Percentiles rank a stretch among this genome's conserved stretches.
Evolutionary conservation across 208 protist species (phyloP).

Genomic region (Acanthamoeba rhysodes): DNA sequence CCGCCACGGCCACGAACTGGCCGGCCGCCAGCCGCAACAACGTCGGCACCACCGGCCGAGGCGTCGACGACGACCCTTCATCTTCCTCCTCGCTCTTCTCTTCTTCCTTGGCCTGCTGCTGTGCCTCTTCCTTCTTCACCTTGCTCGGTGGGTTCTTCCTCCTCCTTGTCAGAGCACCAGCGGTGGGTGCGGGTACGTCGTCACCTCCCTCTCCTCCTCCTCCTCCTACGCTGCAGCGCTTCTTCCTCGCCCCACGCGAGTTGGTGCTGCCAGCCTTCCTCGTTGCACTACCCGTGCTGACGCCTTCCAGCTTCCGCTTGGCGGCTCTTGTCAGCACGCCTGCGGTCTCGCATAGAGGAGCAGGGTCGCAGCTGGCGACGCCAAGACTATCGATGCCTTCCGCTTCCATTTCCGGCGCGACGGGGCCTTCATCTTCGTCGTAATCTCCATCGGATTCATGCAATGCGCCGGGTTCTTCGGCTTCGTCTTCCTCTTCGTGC

Average conservation of each 20-base stretch:
- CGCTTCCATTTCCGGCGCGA: no score
- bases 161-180: not conserved
- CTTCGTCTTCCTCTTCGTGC: no score
- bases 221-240: not conserved
- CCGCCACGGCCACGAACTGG: constrained; percentile 17
- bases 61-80: not conserved
- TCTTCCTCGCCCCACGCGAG: not conserved
- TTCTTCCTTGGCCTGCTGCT: not conserved
- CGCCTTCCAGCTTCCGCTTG: not conserved
- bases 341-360: no score
- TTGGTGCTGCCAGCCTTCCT: no score
- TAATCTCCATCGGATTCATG: no score
- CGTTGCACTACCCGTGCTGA: not conserved
- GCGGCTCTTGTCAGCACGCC: not conserved
- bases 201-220: not conserved
- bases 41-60: not conserved
- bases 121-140: not conserved
- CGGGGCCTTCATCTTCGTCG: no score
- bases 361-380: no score
- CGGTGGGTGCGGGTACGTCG: not conserved
- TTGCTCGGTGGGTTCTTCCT: not conserved
- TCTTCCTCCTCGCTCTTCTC: not conserved
- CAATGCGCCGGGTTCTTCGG: no score
- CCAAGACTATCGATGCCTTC: no score
- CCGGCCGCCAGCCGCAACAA: not conserved